Percentiles rank a stretch among this genome's conserved stretches.
These are phyloP conservation scores for Hypoxylon crocopeplum DNA, from an alignment of 495 filamentous ascomycete genomes.

Conservation along the genomic window DNA sequence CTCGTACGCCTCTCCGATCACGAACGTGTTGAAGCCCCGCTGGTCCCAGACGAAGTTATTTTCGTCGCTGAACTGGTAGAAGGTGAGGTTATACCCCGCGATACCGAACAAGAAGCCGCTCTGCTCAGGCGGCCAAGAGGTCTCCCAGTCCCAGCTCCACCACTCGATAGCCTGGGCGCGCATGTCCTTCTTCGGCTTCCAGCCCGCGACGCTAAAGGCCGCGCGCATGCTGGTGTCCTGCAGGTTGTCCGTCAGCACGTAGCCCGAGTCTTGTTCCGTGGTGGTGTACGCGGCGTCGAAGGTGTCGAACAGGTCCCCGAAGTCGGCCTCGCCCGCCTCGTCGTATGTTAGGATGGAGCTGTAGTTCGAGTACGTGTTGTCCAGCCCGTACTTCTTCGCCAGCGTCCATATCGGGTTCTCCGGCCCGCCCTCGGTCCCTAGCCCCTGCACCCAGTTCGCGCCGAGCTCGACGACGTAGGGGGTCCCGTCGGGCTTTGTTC, in stretches of 20 bases:
- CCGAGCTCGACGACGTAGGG: slow-evolving; percentile 71
- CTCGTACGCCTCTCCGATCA: slow-evolving; percentile 66
- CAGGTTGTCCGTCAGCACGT: slow-evolving; percentile 63
- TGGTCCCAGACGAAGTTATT: slow-evolving; percentile 75
- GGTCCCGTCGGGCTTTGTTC: slow-evolving; percentile 55
- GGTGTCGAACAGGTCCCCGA: slow-evolving; percentile 55
- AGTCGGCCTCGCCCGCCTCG: slow-evolving; percentile 60
- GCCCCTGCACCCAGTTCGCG: slow-evolving; percentile 78
- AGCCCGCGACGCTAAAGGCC: slow-evolving; percentile 66
- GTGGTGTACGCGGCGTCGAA: slow-evolving; percentile 59
- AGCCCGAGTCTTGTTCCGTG: slow-evolving; percentile 63
- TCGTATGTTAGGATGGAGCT: slow-evolving; percentile 67
- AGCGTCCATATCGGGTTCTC: slow-evolving; percentile 76
- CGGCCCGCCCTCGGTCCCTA: slow-evolving; percentile 61
- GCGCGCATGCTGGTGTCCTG: slow-evolving; percentile 69
- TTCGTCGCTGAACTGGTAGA: slow-evolving; percentile 53
- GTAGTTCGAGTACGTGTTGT: slow-evolving; percentile 70
- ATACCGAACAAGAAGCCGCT: slow-evolving; percentile 40
- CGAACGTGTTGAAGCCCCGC: slow-evolving; percentile 69
- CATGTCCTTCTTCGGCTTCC: slow-evolving; percentile 68
- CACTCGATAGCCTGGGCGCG: slow-evolving; percentile 68
- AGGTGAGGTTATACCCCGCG: slow-evolving; percentile 45
- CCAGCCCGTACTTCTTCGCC: slow-evolving; percentile 67
- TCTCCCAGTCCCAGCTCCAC: slow-evolving; percentile 63
- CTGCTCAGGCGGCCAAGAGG: slow-evolving; percentile 54